Evolutionary conservation across 257 asterid species (phyloP).

Genomic region (Rehmannia glutinosa): DNA sequence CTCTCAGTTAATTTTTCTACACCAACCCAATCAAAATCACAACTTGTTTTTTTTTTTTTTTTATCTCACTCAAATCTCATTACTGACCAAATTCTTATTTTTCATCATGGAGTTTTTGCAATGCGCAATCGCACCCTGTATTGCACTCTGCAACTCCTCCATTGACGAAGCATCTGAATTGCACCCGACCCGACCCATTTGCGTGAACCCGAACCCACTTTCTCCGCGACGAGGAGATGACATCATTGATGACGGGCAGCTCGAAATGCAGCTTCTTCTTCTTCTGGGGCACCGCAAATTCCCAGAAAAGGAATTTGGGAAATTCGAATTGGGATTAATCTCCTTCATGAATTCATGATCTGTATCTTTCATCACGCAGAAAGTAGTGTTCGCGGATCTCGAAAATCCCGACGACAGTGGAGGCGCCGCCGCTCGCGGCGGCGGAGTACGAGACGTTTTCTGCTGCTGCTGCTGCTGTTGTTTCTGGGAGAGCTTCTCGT

Average conservation of each 20-base stretch:
- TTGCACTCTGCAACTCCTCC: conserved; percentile 86
- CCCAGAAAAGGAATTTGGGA: conserved; percentile 62
- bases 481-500: conserved; percentile 68
- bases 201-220: conserved; percentile 23
- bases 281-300: conserved; percentile 59
- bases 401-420: not conserved
- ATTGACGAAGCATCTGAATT: conserved; percentile 55
- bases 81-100: no score
- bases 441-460: no score
- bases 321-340: not conserved
- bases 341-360: not conserved
- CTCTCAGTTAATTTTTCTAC: conserved; percentile 22
- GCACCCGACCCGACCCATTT: conserved; percentile 20
- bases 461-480: no score
- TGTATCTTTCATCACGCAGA: no score
- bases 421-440: not conserved
- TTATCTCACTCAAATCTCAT: no score
- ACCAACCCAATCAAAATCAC: not conserved
- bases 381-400: conserved; percentile 16
- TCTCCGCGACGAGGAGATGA: conserved; percentile 68
- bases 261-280: conserved; percentile 46
- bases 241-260: conserved; percentile 84
- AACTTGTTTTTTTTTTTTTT: not conserved
- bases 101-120: no score
- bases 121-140: no score